These are phyloP conservation scores for Fusarium sacchari DNA, from an alignment of 2,329 filamentous ascomycete species.

Conservation along the genomic window DNA sequence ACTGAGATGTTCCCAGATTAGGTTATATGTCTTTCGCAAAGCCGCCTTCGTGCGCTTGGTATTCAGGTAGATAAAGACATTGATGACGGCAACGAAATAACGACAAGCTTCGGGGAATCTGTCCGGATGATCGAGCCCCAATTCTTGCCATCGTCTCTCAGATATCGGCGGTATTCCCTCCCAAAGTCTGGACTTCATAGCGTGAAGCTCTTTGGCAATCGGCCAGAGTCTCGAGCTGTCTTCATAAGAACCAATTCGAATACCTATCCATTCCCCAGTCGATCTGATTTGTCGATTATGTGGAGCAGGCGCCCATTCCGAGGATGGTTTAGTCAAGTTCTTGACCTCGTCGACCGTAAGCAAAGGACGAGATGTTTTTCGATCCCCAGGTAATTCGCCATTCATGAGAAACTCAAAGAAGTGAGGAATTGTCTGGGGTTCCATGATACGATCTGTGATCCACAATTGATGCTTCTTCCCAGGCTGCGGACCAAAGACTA, in stretches of 20 bases:
- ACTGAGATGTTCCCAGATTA: conserved; percentile 40
- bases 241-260: conserved; percentile 36
- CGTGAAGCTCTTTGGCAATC: conserved; percentile 43
- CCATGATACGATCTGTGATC: conserved; percentile 38
- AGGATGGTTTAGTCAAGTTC: conserved; percentile 21
- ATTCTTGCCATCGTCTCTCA: conserved; percentile 40
- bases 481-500: neutral
- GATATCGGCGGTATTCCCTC: conserved; percentile 44
- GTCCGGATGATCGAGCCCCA: conserved; percentile 30
- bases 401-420: conserved; percentile 33
- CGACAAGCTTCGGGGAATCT: conserved; percentile 43
- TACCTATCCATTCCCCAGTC: conserved; percentile 9
- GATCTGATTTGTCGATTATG: conserved; percentile 9
- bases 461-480: conserved; percentile 20
- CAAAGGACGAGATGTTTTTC: conserved; percentile 6
- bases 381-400: conserved; percentile 18
- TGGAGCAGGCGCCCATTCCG: conserved; percentile 41
- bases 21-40: conserved; percentile 42
- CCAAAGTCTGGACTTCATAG: conserved; percentile 46
- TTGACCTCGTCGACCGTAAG: conserved; percentile 3
- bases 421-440: conserved; percentile 34
- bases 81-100: conserved; percentile 30
- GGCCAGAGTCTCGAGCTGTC: conserved; percentile 24
- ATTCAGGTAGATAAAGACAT: conserved; percentile 46
- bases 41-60: conserved; percentile 17